Conservation (phyloP, 73 alveolate species). For the Effrenium voratum region DNA sequence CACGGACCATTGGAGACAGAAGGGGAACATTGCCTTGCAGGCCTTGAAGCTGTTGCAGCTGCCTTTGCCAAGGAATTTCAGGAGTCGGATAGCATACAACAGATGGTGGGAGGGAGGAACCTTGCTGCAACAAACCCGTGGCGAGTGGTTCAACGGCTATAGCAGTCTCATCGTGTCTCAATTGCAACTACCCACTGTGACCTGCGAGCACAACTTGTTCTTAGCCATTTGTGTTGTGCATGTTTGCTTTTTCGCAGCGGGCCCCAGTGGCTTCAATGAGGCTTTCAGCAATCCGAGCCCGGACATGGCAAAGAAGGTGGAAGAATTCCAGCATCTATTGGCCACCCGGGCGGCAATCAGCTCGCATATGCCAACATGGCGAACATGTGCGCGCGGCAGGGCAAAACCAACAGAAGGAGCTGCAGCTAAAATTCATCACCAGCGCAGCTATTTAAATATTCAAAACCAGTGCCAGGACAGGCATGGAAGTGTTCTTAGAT, state of each 20-base stretch:
- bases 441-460: too few species aligned
- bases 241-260: neutral
- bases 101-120: slow-evolving; percentile 93
- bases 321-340: slow-evolving; percentile 85
- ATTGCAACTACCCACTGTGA: neutral
- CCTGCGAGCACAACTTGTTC: neutral
- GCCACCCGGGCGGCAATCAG: neutral
- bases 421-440: too few species aligned
- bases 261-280: neutral
- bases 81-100: slow-evolving; percentile 65
- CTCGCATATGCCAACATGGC: too few species aligned
- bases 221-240: neutral
- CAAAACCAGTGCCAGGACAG: too few species aligned
- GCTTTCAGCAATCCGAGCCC: slow-evolving; percentile 86
- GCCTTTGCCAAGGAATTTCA: slow-evolving; percentile 44
- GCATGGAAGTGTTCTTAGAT: too few species aligned
- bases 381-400: too few species aligned
- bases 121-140: slow-evolving; percentile 92
- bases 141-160: slow-evolving; percentile 87
- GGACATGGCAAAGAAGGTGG: slow-evolving; percentile 64
- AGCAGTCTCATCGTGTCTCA: slow-evolving; percentile 63
- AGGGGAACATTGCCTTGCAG: neutral
- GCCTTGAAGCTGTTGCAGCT: neutral
- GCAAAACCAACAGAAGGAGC: too few species aligned
- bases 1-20: too few species aligned